These are phyloP conservation scores for Pichia sp. DNA, from an alignment of 1,139 yeast species.

Conservation along the genomic window DNA sequence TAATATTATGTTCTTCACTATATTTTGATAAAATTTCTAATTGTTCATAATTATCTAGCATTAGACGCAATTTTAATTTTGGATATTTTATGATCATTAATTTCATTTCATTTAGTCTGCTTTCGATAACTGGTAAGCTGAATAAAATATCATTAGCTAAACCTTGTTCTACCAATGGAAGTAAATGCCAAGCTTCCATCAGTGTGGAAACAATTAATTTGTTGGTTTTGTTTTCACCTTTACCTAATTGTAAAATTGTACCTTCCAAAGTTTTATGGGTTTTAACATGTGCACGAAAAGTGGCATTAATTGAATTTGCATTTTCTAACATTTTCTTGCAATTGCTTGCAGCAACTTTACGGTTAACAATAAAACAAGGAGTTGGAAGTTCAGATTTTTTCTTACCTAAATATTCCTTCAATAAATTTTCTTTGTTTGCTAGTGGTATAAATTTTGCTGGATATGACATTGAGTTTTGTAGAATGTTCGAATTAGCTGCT, in stretches of 20 bases:
- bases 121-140: slow-evolving; percentile 59
- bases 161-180: slow-evolving; percentile 30
- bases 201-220: slow-evolving; percentile 66
- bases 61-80: slow-evolving; percentile 38
- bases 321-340: slow-evolving; percentile 36
- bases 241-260: slow-evolving; percentile 39
- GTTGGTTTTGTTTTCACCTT: slow-evolving; percentile 31
- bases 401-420: slow-evolving; percentile 15
- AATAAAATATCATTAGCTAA: slow-evolving; percentile 53
- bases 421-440: slow-evolving; percentile 23
- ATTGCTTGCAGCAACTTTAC: slow-evolving; percentile 33
- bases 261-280: slow-evolving; percentile 61
- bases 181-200: slow-evolving; percentile 48
- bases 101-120: slow-evolving; percentile 44
- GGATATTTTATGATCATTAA: slow-evolving; percentile 39
- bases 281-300: slow-evolving; percentile 50
- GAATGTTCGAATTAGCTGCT: neutral
- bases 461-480: slow-evolving; percentile 13
- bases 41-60: slow-evolving; percentile 59
- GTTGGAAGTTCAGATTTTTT: slow-evolving; percentile 36
- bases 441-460: slow-evolving; percentile 23
- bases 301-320: slow-evolving; percentile 23
- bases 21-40: slow-evolving; percentile 40
- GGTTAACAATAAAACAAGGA: slow-evolving; percentile 46
- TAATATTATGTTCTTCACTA: slow-evolving; percentile 21